Evolutionary conservation across 768 basidiomycete genomes (phyloP), one percentile per base, ranked within the genome.

Genomic region (Coprinopsis sp.): DNA sequence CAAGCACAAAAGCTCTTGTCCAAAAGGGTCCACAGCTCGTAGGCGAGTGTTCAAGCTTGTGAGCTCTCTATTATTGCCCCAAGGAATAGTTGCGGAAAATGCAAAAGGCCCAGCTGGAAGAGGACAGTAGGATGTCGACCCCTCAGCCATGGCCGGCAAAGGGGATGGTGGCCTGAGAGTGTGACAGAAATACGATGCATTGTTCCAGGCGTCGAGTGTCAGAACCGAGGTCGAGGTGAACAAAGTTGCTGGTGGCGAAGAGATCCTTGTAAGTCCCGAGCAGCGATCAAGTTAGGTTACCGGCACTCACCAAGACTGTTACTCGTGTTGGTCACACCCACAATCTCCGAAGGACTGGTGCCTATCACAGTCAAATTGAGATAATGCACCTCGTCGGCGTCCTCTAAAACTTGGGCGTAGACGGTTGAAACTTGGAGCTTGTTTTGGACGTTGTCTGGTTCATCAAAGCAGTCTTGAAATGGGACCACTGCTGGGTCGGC

Each of bases 11-110:
- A 98, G 74, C 55, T 93, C 89, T 27, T 80, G 73, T 43, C 85
- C 79, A 34, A 78, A 82, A 0, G 93, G 84, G 66, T 99, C 96
- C 19, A 98, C 86, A 6, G 93, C 87, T 37, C 90, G 84, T 19
- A 99, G 66, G 18, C 82, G 82, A 1, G 94, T 96, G 51, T 78
- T 74, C 46, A 95, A 74, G 8, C 94, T 94, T 11, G 88, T 89
- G 34, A 98, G 72, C 13, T 82, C 77, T 59, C 87, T 85, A 49
- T 77, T 71, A 34, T 69, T 56, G 28, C 77, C 72, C 58, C 87
- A 79, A 4, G 81, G 81, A 31, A 91, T 79, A 14, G 83, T 74
- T 10, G 89, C 71, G 19, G 89, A 79, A 58, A 98, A 79, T 2
- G 83, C 94, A 57, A 96, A 84, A 2, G 81, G 78, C 1, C 95